Conservation (phyloP, 2,329 filamentous ascomycete genomes). For the Reticulascus tulasneorum region DNA sequence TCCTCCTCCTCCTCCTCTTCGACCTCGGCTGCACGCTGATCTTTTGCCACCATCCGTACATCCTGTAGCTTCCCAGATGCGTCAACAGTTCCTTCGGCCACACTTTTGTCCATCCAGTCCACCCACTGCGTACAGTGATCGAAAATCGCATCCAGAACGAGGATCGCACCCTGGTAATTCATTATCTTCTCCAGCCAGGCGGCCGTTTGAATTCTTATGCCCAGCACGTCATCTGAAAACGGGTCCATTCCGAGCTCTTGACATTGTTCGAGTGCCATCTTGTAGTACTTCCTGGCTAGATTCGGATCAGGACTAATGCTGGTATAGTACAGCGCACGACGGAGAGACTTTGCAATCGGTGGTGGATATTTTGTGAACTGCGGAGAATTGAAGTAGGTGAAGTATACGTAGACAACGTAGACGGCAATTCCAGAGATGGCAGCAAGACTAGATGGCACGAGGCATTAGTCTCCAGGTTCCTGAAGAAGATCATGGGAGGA, state of each 20-base stretch:
- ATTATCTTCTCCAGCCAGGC: conserved; percentile 75
- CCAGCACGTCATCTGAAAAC: conserved; percentile 86
- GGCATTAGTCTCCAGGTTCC: neutral
- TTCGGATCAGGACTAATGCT: conserved; percentile 72
- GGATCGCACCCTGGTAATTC: conserved; percentile 65
- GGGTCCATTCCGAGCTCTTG: conserved; percentile 75
- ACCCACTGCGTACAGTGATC: conserved; percentile 64
- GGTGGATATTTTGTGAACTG: conserved; percentile 61
- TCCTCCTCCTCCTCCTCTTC: conserved; percentile 16
- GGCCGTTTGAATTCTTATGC: conserved; percentile 79
- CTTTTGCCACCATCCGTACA: neutral
- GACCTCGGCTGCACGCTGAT: conserved; percentile 8
- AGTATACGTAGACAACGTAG: conserved; percentile 43
- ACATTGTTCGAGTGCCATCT: conserved; percentile 70
- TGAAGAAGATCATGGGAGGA: neutral
- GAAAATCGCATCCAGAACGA: conserved; percentile 74
- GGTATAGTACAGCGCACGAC: conserved; percentile 81
- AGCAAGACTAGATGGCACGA: conserved; percentile 26
- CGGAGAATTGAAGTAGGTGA: conserved; percentile 50
- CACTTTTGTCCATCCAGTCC: conserved; percentile 46
- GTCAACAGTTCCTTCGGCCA: conserved; percentile 42
- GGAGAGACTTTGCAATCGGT: conserved; percentile 70
- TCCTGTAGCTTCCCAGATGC: conserved; percentile 30
- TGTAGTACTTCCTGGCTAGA: conserved; percentile 79
- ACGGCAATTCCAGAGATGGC: conserved; percentile 25